Evolutionary conservation across 768 basidiomycete species (phyloP).

Genomic region (Termitomyces sp.): DNA sequence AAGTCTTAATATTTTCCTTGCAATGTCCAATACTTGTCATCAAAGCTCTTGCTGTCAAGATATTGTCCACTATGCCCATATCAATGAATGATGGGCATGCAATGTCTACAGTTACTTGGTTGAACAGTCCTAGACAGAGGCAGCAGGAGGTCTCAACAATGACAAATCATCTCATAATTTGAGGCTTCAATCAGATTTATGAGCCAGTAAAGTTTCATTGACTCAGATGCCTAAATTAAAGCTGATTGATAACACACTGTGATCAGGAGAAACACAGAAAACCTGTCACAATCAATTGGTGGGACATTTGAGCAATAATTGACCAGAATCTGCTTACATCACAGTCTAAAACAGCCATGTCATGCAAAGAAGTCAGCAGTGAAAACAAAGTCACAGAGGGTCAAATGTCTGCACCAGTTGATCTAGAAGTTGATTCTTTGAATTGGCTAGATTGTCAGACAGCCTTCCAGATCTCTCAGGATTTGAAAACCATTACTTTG

Average conservation of each 20-base stretch:
- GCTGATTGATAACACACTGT: no score
- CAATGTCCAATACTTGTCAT: background rate
- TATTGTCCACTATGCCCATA: slow-evolving; percentile 3
- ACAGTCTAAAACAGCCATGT: background rate
- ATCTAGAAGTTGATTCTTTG: background rate
- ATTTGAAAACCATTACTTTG: background rate
- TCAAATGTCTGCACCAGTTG: background rate
- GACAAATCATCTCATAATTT: background rate
- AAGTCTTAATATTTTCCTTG: background rate
- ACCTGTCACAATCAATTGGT: background rate
- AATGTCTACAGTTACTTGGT: slow-evolving; percentile 17
- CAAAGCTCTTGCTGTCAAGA: no score
- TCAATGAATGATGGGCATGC: slow-evolving; percentile 17
- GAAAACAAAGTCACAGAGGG: background rate
- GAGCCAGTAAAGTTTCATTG: background rate
- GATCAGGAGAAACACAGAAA: background rate
- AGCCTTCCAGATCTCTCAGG: slow-evolving; percentile 2
- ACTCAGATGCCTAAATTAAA: no score
- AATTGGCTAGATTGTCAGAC: slow-evolving; percentile 5
- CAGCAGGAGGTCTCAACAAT: slow-evolving; percentile 11
- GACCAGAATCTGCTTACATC: background rate
- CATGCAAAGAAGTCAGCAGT: background rate
- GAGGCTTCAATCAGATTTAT: background rate
- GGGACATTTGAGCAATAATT: background rate
- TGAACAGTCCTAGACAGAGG: slow-evolving; percentile 13